Base-by-base conservation (phyloP, 2,329 filamentous ascomycete species). In the Colletotrichum sp. region DNA sequence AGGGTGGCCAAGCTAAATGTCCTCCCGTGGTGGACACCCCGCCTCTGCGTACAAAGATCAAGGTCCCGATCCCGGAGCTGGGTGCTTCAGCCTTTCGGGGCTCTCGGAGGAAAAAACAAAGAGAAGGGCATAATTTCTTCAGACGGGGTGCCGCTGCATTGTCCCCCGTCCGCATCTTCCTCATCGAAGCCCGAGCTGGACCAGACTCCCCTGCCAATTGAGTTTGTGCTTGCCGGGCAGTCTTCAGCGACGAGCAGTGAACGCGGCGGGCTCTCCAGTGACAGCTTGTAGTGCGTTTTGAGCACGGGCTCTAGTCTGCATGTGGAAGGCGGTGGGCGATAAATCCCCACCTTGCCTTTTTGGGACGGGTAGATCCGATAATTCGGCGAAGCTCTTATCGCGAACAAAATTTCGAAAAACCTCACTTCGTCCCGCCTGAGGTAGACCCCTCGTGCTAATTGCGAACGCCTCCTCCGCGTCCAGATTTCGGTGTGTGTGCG, bases 361-460 rank as follows among this genome's bases (percentile, higher is more conserved):
- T 13, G 30, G 73, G 73, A 72, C 69, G 43, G 38, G 32, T 64
- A 68, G 63, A 38, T 74, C 71, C 74, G 74, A 76, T 74, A 74
- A 74, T 70, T 65, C 71, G 38, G 52, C 74, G 65, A 36, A 76
- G 74, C 74, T 76, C 71, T 76, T 76, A 76, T 76, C 74, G 74
- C 71, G 57, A 58, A 70, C 72, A 76, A 76, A 76, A 76, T 71
- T 76, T 76, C 74, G 65, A 71, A 66, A 64, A 72, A 34, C 72
- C 63, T 67, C 61, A 72, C 26, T 36, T 63, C 38, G 61, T 32
- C 21, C 67, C 28, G 26, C 10, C 28, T 28, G 13, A 66, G 60
- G 64, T 38, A 28, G 57, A 66, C 71, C 26, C 52, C 36, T 69
- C 28, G 28, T 57, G 55, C 21, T 48, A 34, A 55, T 74, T 72